phyloP scores from a whole-genome alignment of 345 rosid genomes.

The Garcia nutans region DNA sequence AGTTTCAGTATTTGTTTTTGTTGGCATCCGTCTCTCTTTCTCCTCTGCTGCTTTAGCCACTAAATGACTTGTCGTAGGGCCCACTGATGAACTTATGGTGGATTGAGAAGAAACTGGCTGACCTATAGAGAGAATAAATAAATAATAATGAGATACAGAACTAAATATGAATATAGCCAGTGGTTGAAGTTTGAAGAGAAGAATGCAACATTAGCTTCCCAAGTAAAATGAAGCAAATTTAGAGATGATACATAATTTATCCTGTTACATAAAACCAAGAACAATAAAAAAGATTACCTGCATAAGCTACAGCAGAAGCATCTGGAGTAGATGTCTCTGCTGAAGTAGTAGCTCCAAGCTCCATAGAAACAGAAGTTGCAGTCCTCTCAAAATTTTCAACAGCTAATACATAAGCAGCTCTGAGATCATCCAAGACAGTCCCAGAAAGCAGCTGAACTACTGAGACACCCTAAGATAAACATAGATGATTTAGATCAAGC shows the following conservation, averaged over 20 bases:
- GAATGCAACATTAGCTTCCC: background rate
- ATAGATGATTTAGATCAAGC: background rate
- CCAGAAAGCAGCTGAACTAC: slow-evolving; percentile 71
- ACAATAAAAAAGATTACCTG: slow-evolving; percentile 33
- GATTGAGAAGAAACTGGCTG: slow-evolving; percentile 43
- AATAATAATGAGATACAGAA: no score
- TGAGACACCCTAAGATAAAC: slow-evolving; percentile 47
- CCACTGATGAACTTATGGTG: slow-evolving; percentile 33
- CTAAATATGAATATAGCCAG: background rate
- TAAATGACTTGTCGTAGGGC: slow-evolving; percentile 32
- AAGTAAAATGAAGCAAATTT: background rate
- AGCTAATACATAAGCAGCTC: slow-evolving; percentile 63
- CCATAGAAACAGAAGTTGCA: slow-evolving; percentile 48
- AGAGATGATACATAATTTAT: background rate
- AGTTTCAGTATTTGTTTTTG: slow-evolving; percentile 51
- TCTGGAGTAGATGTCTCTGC: slow-evolving; percentile 30
- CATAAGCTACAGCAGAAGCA: slow-evolving; percentile 31
- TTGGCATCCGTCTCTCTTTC: slow-evolving; percentile 41
- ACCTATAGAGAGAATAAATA: slow-evolving; percentile 10
- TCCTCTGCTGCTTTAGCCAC: slow-evolving; percentile 51
- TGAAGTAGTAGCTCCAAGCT: slow-evolving; percentile 48
- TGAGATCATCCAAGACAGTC: slow-evolving; percentile 60
- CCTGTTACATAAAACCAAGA: background rate
- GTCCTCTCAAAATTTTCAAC: slow-evolving; percentile 67
- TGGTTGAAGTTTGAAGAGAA: background rate